Evolutionary conservation across 2,329 filamentous ascomycete genomes (phyloP), one percentile per base, ranked within the genome.

Genomic region (Trichophyton rubrum): DNA sequence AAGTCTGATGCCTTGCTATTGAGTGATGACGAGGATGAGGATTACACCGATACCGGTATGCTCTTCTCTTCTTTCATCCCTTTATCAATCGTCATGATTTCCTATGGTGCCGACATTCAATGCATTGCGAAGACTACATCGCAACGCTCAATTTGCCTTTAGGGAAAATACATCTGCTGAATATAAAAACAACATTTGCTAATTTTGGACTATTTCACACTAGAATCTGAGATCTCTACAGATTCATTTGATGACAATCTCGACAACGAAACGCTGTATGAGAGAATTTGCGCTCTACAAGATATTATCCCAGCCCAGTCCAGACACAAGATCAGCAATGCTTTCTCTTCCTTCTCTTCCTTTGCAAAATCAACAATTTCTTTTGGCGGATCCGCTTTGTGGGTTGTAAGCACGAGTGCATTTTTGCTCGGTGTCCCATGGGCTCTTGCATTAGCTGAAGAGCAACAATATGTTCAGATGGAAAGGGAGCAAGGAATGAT

Each of bases 401-500:
- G 90, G 90, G 85, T 96, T 60, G 79, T 99, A 62, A 90, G 86
- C 76, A 96, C 91, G 65, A 91, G 87, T 64, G 90, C 89, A 62
- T 82, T 99, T 71, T 79, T 99, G 72, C 78, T 97, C 65, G 91
- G 90, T 68, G 90, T 97, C 58, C 93, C 93, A 60, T 97, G 90
- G 81, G 91, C 90, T 62, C 80, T 99, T 67, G 92, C 90, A 62
- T 92, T 90, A 73, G 86, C 88, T 65, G 93, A 99, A 80, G 93
- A 99, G 80, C 90, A 96, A 81, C 89, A 96, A 80, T 85, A 95
- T 73, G 81, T 92, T 66, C 92, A 96, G 80, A 95, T 96, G 90
- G 93, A 99, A 84, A 85, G 90, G 75, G 92, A 96, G 79, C 90
- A 91, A 83, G 86, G 88, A 75, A 93, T 96, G 89, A 88, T 93